A percentile compares a stretch with the other conserved stretches of the same genome.
Conservation (phyloP, 805 yeast species). For the Pichia nakasei region DNA sequence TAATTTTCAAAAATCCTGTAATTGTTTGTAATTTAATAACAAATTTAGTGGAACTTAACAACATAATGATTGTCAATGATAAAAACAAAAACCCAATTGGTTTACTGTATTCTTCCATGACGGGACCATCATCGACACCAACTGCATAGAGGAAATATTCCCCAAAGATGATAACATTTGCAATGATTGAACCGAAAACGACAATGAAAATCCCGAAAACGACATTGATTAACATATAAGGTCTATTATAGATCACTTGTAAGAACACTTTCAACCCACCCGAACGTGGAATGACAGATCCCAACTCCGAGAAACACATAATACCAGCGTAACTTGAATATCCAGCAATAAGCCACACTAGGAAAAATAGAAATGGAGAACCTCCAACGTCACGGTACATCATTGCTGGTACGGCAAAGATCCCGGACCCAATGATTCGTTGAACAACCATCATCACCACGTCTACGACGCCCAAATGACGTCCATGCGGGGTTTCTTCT, state of each 20-base stretch:
- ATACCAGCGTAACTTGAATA: slow-evolving; percentile 58
- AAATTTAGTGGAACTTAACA: slow-evolving; percentile 49
- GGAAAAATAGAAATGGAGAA: slow-evolving; percentile 49
- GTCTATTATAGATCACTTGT: slow-evolving; percentile 57
- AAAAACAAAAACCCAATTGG: slow-evolving; percentile 35
- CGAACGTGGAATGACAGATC: slow-evolving; percentile 60
- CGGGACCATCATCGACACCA: slow-evolving; percentile 28
- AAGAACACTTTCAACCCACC: slow-evolving; percentile 72
- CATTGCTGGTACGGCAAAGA: slow-evolving; percentile 63
- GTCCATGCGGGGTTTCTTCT: slow-evolving; percentile 61
- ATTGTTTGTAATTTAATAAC: slow-evolving; percentile 57
- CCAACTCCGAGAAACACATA: slow-evolving; percentile 58
- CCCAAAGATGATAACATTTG: slow-evolving; percentile 47
- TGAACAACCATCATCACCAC: slow-evolving; percentile 57
- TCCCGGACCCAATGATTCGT: slow-evolving; percentile 70
- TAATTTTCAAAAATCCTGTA: slow-evolving; percentile 53
- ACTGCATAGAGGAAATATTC: slow-evolving; percentile 40
- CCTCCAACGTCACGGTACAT: slow-evolving; percentile 63
- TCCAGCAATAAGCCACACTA: slow-evolving; percentile 58
- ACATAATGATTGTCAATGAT: slow-evolving; percentile 32
- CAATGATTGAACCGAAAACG: slow-evolving; percentile 41
- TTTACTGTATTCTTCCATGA: slow-evolving; percentile 24
- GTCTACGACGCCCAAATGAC: slow-evolving; percentile 64
- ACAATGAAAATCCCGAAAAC: slow-evolving; percentile 38
- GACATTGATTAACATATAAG: slow-evolving; percentile 44